A percentile compares a stretch with the other conserved stretches of the same genome.
Evolutionary conservation across 371 early-diverging fungal genomes (phyloP).

Genomic region (Apophysomyces elegans): DNA sequence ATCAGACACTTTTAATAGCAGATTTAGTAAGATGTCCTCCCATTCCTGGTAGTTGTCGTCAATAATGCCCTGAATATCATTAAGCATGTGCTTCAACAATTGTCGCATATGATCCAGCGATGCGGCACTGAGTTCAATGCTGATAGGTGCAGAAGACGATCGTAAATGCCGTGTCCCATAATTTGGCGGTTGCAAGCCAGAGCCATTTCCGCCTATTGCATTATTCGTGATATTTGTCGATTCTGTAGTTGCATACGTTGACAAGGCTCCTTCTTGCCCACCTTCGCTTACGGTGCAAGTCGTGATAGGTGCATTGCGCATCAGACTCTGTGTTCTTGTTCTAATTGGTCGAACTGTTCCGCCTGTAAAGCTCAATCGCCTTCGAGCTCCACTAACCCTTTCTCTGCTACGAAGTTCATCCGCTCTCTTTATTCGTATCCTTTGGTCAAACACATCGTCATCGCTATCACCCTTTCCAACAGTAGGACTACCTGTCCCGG

Average conservation of each 20-base stretch:
- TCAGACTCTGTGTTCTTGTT: slow-evolving; percentile 41
- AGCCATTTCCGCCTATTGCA: neutral
- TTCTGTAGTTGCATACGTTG: slow-evolving; percentile 1
- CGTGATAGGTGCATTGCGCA: slow-evolving; percentile 44
- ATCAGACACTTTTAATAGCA: slow-evolving; percentile 69
- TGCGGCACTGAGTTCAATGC: slow-evolving; percentile 60
- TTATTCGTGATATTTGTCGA: neutral
- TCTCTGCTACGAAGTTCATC: slow-evolving; percentile 23
- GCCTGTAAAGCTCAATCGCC: slow-evolving; percentile 21
- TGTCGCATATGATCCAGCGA: slow-evolving; percentile 66
- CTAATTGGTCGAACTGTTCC: slow-evolving; percentile 25
- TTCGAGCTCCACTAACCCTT: slow-evolving; percentile 20
- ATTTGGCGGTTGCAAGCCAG: neutral
- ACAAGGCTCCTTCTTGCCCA: slow-evolving; percentile 14
- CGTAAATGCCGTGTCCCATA: slow-evolving; percentile 30
- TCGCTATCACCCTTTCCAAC: slow-evolving; percentile 7
- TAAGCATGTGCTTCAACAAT: slow-evolving; percentile 56
- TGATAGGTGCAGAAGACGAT: slow-evolving; percentile 40
- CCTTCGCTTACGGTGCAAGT: slow-evolving; percentile 13
- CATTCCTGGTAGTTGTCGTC: slow-evolving; percentile 56
- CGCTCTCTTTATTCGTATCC: slow-evolving; percentile 17
- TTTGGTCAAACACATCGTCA: slow-evolving; percentile 12
- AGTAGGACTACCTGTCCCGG: neutral
- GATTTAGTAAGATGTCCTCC: slow-evolving; percentile 73
- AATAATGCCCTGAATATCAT: slow-evolving; percentile 15